Conservation (phyloP, 306 rosid species). For the Cucurbita moschata region DNA sequence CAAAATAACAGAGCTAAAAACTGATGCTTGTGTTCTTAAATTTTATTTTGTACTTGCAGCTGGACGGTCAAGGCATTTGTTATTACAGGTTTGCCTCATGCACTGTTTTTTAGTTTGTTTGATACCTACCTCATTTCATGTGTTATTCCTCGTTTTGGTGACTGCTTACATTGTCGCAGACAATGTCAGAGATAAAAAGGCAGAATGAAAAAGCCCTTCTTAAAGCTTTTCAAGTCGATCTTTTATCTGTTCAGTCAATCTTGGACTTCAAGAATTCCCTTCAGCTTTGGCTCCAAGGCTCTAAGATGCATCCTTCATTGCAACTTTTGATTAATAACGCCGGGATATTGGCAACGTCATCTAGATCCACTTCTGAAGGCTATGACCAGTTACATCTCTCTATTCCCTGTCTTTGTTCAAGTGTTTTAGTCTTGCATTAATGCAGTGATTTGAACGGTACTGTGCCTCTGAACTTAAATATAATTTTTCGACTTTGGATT, state of each 20-base stretch:
- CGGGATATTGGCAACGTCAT: conserved; percentile 78
- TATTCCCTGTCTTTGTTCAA: conserved; percentile 1
- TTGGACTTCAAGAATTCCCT: conserved; percentile 39
- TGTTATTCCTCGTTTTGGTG: neutral
- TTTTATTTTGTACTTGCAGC: conserved; percentile 44
- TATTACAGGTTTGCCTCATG: conserved; percentile 38
- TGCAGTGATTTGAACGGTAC: neutral
- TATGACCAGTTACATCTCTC: conserved; percentile 51
- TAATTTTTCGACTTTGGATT: neutral
- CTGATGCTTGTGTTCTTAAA: neutral
- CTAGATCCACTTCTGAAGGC: conserved; percentile 57
- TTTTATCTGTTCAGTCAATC: conserved; percentile 47
- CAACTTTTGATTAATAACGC: conserved; percentile 79
- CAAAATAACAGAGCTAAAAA: neutral
- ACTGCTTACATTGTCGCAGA: conserved; percentile 30
- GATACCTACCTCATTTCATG: neutral
- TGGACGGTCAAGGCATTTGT: conserved; percentile 51
- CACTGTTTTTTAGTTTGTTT: neutral
- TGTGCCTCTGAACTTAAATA: neutral
- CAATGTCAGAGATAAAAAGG: conserved; percentile 40
- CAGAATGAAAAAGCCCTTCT: conserved; percentile 39
- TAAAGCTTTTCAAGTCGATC: conserved; percentile 59
- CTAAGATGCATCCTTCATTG: conserved; percentile 64
- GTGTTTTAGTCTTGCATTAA: neutral
- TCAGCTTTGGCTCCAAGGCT: conserved; percentile 57